Evolutionary conservation across 2,329 filamentous ascomycete genomes (phyloP), one percentile per base, ranked within the genome.

Genomic region (Botryotinia calthae): DNA sequence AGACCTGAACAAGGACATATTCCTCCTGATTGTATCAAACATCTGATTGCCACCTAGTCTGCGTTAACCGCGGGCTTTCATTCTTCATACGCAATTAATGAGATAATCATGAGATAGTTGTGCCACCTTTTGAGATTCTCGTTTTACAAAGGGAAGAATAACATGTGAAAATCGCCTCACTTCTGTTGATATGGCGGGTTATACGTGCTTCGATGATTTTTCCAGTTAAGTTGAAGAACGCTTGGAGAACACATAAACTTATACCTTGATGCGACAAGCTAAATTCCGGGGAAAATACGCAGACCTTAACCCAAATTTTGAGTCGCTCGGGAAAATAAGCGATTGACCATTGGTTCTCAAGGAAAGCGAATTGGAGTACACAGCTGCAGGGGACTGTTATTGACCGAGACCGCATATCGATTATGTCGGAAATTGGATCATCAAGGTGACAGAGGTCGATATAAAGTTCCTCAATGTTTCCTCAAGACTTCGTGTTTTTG

Each of bases 381-480:
- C 40, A 42, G 25, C 34, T 22, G 10, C 64, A 31, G 9, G 64
- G 2, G 14, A 31, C 56, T 42, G 20, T n/a, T 31, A 28, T 31
- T 31, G n/a, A 56, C 25, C 25, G 48, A 67, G 18, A 67, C 48
- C 48, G 6, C 25, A 48, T 31, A 42, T 31, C 18, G 31, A 31
- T 31, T 37, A 20, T 68, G 16, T 44, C 20, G n/a, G 65, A 56
- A 42, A 56, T 56, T 68, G 10, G 28, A 31, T 25, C 65, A 25
- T 42, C 7, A 68, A 58, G 48, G 18, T 68, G 37, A 40, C 65
- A 68, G n/a, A 40, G 22, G 18, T 28, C 37, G 25, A 54, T 40
- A 66, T 28, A 54, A 66, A 56, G 48, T 42, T 56, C n/a, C 37
- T 31, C 65, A 31, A 56, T 56, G 10, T 56, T 68, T 56, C 65